A percentile compares a stretch with the other conserved stretches of the same genome.
Evolutionary conservation across 1,284 basidiomycete species (phyloP).

Genomic region (Dichomitus squalens): DNA sequence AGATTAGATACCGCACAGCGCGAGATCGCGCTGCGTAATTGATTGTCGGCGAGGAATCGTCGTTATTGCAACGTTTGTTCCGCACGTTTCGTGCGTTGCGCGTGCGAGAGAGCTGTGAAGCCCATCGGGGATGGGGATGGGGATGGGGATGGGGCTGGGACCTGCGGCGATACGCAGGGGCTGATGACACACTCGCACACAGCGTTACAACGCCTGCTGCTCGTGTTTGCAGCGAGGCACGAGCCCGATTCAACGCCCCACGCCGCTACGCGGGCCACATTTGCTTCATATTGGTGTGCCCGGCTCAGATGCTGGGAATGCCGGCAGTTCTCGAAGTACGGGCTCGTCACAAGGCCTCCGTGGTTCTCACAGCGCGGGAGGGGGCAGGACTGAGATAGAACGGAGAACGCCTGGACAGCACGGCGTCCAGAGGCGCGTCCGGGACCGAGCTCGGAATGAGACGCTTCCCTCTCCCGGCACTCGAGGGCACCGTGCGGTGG

Average conservation of each 20-base stretch:
- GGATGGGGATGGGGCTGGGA: too few relatives aligned
- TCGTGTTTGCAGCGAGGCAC: constrained; percentile 29
- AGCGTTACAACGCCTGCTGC: constrained; percentile 21
- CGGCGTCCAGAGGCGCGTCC: neutral
- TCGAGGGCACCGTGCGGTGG: neutral
- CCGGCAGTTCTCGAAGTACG: constrained; percentile 13
- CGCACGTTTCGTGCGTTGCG: constrained; percentile 18
- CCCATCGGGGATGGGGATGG: neutral
- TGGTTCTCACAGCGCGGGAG: constrained; percentile 15
- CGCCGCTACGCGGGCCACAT: constrained; percentile 2
- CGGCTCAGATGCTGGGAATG: constrained; percentile 19
- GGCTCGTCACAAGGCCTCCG: constrained; percentile 15
- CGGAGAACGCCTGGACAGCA: neutral
- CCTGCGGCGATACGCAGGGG: constrained; percentile 18
- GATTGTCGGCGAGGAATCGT: neutral
- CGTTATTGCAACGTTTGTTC: constrained; percentile 17
- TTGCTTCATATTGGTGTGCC: constrained; percentile 8
- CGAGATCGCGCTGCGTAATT: constrained; percentile 2
- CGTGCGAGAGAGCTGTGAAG: constrained; percentile 1
- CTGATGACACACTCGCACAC: constrained; percentile 12
- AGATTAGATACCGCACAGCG: constrained; percentile 14
- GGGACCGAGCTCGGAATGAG: constrained; percentile 10
- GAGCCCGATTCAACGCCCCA: constrained; percentile 6
- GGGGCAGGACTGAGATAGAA: neutral
- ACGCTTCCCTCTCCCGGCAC: constrained; percentile 9